A percentile compares a stretch with the other conserved stretches of the same genome.
Evolutionary conservation across 169 alveolate species (phyloP).

Genomic region (Plasmodium billcollinsi): DNA sequence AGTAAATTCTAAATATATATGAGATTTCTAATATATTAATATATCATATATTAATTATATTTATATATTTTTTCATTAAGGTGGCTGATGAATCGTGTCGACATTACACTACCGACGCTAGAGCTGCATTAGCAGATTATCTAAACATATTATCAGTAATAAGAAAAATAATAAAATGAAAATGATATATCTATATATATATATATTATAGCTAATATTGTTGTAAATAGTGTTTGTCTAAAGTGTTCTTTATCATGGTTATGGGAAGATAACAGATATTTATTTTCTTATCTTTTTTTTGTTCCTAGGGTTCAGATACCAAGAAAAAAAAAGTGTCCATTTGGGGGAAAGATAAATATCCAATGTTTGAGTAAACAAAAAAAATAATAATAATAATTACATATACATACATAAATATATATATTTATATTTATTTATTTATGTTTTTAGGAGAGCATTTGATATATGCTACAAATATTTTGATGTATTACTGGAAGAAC

Average conservation of each 20-base stretch:
- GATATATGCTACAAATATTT: conserved; percentile 65
- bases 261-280: not conserved
- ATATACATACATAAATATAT: not conserved
- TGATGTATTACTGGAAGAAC: conserved; percentile 76
- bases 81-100: conserved; percentile 74
- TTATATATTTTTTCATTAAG: not conserved
- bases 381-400: not conserved
- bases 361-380: conserved; percentile 64
- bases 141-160: conserved; percentile 69
- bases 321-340: conserved; percentile 60
- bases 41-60: no score
- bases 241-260: no score
- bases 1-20: no score
- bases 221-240: not conserved
- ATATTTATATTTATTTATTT: not conserved
- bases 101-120: conserved; percentile 60
- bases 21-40: no score
- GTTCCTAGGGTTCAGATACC: conserved; percentile 41
- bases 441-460: conserved; percentile 77
- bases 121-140: conserved; percentile 69
- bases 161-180: conserved; percentile 7
- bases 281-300: conserved; percentile 1
- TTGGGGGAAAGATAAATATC: conserved; percentile 73
- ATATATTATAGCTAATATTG: not conserved
- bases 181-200: not conserved